Evolutionary conservation across 2,329 filamentous ascomycete genomes (phyloP).

Genomic region (Phoma sp.): DNA sequence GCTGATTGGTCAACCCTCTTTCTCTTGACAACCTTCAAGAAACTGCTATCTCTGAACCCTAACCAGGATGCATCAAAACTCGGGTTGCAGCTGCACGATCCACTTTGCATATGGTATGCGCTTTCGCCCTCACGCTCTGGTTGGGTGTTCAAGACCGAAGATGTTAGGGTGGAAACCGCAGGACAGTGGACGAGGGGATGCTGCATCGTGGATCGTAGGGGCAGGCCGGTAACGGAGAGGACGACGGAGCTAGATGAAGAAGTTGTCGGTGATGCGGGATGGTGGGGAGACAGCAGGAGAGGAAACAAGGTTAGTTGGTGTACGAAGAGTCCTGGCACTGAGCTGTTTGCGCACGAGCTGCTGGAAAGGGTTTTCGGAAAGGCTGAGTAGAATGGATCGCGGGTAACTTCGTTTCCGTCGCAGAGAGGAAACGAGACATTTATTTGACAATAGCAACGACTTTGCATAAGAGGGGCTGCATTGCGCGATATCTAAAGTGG

Average conservation of each 20-base stretch:
- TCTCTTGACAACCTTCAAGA: conserved; percentile 53
- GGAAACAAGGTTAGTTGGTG: conserved; percentile 84
- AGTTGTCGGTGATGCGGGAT: conserved; percentile 71
- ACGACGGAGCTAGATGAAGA: conserved; percentile 43
- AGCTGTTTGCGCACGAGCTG: conserved; percentile 69
- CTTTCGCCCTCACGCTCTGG: conserved; percentile 21
- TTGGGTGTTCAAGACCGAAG: conserved; percentile 60
- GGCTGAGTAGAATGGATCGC: not conserved
- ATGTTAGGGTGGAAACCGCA: conserved; percentile 85
- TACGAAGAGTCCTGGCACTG: conserved; percentile 69
- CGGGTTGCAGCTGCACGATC: conserved; percentile 55
- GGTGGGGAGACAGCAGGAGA: conserved; percentile 75
- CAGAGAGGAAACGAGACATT: not conserved
- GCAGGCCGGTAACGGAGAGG: conserved; percentile 57
- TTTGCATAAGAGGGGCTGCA: not conserved
- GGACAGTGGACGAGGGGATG: conserved; percentile 96
- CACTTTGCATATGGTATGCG: conserved; percentile 49
- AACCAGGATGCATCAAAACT: conserved; percentile 44
- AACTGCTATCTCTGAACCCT: conserved; percentile 51
- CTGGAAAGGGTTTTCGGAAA: conserved; percentile 69
- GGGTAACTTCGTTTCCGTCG: not conserved
- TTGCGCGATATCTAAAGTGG: not conserved
- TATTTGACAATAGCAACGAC: not conserved
- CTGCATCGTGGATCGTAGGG: conserved; percentile 80
- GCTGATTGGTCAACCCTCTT: conserved; percentile 55